These are phyloP conservation scores for Ciborinia camelliae DNA, from an alignment of 2,329 filamentous ascomycete species.

Conservation along the genomic window DNA sequence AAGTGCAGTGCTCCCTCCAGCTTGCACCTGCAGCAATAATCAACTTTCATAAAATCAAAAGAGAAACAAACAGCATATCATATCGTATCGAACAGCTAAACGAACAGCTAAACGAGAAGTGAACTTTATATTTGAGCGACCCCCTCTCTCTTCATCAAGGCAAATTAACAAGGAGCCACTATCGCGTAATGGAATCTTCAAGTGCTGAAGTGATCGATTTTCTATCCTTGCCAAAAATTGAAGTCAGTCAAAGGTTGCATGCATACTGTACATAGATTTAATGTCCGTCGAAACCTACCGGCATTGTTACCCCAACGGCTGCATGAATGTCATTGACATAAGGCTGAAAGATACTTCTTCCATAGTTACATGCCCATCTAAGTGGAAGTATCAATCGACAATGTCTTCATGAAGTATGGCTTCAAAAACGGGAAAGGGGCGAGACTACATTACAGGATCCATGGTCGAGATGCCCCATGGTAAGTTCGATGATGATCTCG, in stretches of 20 bases:
- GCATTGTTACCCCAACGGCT: not conserved
- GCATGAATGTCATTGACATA: conserved; percentile 21
- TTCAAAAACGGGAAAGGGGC: conserved; percentile 50
- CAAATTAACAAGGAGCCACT: not conserved
- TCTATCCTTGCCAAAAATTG: conserved; percentile 52
- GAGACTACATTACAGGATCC: conserved; percentile 63
- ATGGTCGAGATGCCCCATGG: conserved; percentile 62
- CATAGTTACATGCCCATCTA: conserved; percentile 74
- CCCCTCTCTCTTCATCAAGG: not conserved
- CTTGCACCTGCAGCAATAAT: no score
- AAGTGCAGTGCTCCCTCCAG: no score
- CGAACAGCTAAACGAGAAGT: not conserved
- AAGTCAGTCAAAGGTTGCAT: conserved; percentile 41
- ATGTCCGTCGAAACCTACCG: conserved; percentile 1
- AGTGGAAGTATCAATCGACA: conserved; percentile 72
- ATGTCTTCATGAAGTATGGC: conserved; percentile 73
- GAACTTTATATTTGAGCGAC: no score
- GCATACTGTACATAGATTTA: conserved; percentile 12
- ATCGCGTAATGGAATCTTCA: conserved; percentile 1
- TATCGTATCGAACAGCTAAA: no score
- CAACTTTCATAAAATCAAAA: not conserved
- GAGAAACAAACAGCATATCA: not conserved
- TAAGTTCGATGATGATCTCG: conserved; percentile 69
- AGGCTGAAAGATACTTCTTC: conserved; percentile 23
- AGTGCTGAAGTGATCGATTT: conserved; percentile 35